These are phyloP conservation scores for Coemansia sp. DNA, from an alignment of 192 early-diverging fungal species.

Conservation along the genomic window DNA sequence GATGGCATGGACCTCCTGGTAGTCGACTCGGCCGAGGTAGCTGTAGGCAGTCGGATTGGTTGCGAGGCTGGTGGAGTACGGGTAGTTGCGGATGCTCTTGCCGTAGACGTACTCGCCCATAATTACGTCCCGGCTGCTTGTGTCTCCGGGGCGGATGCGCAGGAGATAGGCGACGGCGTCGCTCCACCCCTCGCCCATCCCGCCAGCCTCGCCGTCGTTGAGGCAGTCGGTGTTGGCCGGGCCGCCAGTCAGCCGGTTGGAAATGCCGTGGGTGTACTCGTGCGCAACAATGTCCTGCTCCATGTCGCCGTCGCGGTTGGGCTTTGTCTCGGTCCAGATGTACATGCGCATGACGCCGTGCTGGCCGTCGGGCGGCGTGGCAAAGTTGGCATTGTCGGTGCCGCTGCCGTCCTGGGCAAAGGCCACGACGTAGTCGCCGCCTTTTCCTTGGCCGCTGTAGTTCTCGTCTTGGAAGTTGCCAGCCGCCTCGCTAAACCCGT, in stretches of 20 bases:
- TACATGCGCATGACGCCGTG: slow-evolving; percentile 91
- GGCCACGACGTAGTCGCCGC: slow-evolving; percentile 85
- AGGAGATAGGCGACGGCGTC: slow-evolving; percentile 88
- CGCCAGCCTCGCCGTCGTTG: slow-evolving; percentile 84
- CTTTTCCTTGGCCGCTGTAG: slow-evolving; percentile 71
- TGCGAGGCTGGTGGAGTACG: slow-evolving; percentile 44
- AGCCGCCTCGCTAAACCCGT: slow-evolving; percentile 90
- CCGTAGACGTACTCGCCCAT: slow-evolving; percentile 39
- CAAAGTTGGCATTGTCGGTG: slow-evolving; percentile 94
- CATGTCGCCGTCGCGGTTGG: slow-evolving; percentile 83
- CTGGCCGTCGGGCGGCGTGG: slow-evolving; percentile 93
- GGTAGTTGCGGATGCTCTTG: slow-evolving; percentile 52
- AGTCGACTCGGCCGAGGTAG: slow-evolving; percentile 29
- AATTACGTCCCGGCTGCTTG: slow-evolving; percentile 34
- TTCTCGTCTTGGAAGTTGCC: slow-evolving; percentile 98
- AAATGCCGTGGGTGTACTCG: slow-evolving; percentile 94
- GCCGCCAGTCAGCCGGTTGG: slow-evolving; percentile 89
- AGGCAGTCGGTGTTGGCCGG: slow-evolving; percentile 89
- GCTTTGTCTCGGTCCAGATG: slow-evolving; percentile 77
- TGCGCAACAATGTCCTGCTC: slow-evolving; percentile 93
- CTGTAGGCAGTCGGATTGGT: slow-evolving; percentile 45
- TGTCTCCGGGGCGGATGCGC: slow-evolving; percentile 61
- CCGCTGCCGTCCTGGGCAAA: slow-evolving; percentile 93
- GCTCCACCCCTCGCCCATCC: slow-evolving; percentile 97
- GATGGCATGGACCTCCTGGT: slow-evolving; percentile 59